Conservation (phyloP, 768 basidiomycete species). For the Lentinus brumalis region DNA sequence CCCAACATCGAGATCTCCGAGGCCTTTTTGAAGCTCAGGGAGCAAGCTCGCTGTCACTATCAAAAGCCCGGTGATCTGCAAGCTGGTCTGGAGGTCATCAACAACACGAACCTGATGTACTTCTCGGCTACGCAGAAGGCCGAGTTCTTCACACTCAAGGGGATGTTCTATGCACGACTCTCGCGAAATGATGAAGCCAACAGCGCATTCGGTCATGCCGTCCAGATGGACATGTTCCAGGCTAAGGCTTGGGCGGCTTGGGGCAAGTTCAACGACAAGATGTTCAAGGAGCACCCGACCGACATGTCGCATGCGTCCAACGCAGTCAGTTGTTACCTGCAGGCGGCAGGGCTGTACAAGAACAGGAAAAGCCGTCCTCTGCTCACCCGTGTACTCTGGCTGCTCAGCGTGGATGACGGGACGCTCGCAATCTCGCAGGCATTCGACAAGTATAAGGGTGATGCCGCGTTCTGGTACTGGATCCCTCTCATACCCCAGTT, state of each 20-base stretch:
- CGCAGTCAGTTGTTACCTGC: constrained; percentile 96
- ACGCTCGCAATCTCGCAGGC: constrained; percentile 70
- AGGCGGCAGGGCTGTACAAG: constrained; percentile 95
- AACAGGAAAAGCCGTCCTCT: constrained; percentile 90
- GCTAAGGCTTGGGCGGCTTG: constrained; percentile 99
- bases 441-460: constrained; percentile 95
- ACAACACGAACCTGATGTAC: constrained; percentile 98
- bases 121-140: constrained; percentile 94
- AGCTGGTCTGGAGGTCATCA: constrained; percentile 97
- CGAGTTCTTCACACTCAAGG: constrained; percentile 97
- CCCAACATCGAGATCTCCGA: constrained; percentile 99
- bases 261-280: constrained; percentile 90
- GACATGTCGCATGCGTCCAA: constrained; percentile 80
- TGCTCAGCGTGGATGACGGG: constrained; percentile 88
- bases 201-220: constrained; percentile 89
- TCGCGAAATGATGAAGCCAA: constrained; percentile 89
- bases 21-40: constrained; percentile 96
- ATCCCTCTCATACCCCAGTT: constrained; percentile 96
- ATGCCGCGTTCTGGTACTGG: constrained; percentile 98
- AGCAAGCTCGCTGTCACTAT: constrained; percentile 98
- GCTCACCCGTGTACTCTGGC: constrained; percentile 92
- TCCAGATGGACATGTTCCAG: constrained; percentile 92
- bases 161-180: constrained; percentile 94
- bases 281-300: constrained; percentile 84
- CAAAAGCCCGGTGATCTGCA: constrained; percentile 92